phyloP scores from a whole-genome alignment of 2,329 filamentous ascomycete species.

The Fusarium foetens region DNA sequence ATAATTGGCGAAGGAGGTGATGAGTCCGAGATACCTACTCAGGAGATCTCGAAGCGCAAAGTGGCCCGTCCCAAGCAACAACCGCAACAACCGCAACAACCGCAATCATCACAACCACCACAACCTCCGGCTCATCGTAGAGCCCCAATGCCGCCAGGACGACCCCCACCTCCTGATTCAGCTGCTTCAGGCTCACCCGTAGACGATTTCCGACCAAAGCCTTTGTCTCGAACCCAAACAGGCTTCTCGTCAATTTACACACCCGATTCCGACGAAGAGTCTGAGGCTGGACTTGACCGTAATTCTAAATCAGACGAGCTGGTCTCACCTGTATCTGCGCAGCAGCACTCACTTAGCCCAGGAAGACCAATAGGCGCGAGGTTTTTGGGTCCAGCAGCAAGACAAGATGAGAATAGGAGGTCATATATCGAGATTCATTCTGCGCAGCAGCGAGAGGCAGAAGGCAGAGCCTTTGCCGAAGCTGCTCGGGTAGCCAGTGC shows the following conservation, averaged over 20 bases:
- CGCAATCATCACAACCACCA: constrained; percentile 21
- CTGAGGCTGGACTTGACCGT: constrained; percentile 19
- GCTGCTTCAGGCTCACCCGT: constrained; percentile 26
- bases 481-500: constrained; percentile 53
- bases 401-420: constrained; percentile 63
- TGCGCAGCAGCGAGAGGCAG: constrained; percentile 69
- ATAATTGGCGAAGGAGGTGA: constrained; percentile 93
- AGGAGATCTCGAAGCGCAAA: constrained; percentile 74
- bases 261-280: constrained; percentile 35
- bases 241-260: constrained; percentile 45
- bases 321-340: constrained; percentile 26
- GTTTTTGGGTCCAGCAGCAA: constrained; percentile 54
- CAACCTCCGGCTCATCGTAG: constrained; percentile 45
- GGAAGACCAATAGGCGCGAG: constrained; percentile 48
- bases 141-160: constrained; percentile 13
- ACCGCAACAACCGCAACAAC: not conserved
- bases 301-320: constrained; percentile 32
- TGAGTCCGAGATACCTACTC: constrained; percentile 77
- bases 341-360: constrained; percentile 46
- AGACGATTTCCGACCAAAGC: constrained; percentile 63
- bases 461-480: constrained; percentile 67
- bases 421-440: constrained; percentile 69
- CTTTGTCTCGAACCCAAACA: constrained; percentile 51
- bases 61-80: constrained; percentile 47
- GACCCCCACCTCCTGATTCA: constrained; percentile 26